phyloP scores from a whole-genome alignment of 495 filamentous ascomycete species.

The Penicillium psychrofluorescens region DNA sequence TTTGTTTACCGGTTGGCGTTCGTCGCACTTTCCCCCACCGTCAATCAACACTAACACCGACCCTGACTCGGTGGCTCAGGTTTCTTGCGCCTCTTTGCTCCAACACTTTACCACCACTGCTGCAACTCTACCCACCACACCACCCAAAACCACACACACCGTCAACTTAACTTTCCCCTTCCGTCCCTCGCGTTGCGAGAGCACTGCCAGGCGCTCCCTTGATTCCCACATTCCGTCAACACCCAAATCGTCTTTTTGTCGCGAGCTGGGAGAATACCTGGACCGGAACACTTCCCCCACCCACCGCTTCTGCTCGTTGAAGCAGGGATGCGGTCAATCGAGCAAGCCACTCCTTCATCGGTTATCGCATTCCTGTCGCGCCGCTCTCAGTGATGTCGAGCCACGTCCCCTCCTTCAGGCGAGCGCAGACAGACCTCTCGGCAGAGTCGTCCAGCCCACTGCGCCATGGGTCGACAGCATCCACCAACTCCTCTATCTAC shows the following conservation, averaged over 20 bases:
- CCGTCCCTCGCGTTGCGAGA: not conserved
- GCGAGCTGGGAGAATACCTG: not conserved
- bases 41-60: constrained; percentile 18
- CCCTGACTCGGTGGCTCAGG: too few relatives aligned
- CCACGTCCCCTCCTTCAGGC: constrained; percentile 42
- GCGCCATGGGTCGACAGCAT: constrained; percentile 71
- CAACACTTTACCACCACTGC: too few relatives aligned
- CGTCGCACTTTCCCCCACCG: constrained; percentile 25
- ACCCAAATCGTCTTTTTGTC: not conserved
- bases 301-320: constrained; percentile 21
- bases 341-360: constrained; percentile 17
- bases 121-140: too few relatives aligned
- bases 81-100: too few relatives aligned
- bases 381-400: constrained; percentile 31
- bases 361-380: constrained; percentile 22
- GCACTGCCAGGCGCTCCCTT: constrained; percentile 18
- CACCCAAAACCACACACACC: too few relatives aligned
- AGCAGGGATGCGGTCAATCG: constrained; percentile 41
- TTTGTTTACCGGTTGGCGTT: constrained; percentile 30
- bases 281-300: constrained; percentile 1
- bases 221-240: constrained; percentile 23
- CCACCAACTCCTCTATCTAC: constrained; percentile 71
- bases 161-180: not conserved
- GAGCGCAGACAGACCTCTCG: constrained; percentile 59
- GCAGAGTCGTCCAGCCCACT: constrained; percentile 50